Base-by-base conservation (phyloP, 2,329 filamentous ascomycete genomes). In the Colletotrichum tropicicola region DNA sequence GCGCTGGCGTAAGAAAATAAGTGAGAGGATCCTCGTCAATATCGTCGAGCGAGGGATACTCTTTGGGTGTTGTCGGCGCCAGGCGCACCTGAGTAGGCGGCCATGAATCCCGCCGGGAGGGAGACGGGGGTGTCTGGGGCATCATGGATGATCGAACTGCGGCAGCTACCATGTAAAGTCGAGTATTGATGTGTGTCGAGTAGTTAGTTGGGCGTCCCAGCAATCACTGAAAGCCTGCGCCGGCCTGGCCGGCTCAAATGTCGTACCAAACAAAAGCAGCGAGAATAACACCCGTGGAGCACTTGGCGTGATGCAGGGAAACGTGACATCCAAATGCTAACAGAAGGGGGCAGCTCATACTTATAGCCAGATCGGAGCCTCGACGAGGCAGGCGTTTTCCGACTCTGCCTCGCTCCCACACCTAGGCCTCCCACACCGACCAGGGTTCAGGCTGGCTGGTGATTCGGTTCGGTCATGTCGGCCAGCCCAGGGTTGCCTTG, bases 1-100 rank as follows among this genome's bases (percentile, higher is more conserved):
- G 78, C 0, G 80, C 77, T 1, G 85, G 83, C 2, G 85, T 86
- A 43, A 88, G 79, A 68, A 88, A 88, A 72, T 85, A 87, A 49
- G 80, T 83, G 54, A 88, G 78, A 15, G 86, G 85, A 67, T 87
- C 82, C 47, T 85, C 80, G 66, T 85, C 82, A 55, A 84, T 82
- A 60, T 83, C 78, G 39, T 85, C 80, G 55, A 84, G 78, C 19
- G 81, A 78, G 21, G 80, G 80, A 48, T 80, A 76, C 66, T 79
- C 77, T 59, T 79, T 78, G 45, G 81, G 78, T 23, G 79, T 70
- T 53, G 78, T 77, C 13, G 80, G 80, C 47, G 78, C 78, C 25
- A 86, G 77, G 45, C 78, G 80, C 66, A 85, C 75, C 68, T 82
- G 82, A n/a, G 82, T 83, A 3, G 84, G 82, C 17, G 84, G 81